Percentiles rank a stretch among this genome's conserved stretches.
phyloP scores from a whole-genome alignment of 2,329 filamentous ascomycete species.

The Thermochaetoides dissita region DNA sequence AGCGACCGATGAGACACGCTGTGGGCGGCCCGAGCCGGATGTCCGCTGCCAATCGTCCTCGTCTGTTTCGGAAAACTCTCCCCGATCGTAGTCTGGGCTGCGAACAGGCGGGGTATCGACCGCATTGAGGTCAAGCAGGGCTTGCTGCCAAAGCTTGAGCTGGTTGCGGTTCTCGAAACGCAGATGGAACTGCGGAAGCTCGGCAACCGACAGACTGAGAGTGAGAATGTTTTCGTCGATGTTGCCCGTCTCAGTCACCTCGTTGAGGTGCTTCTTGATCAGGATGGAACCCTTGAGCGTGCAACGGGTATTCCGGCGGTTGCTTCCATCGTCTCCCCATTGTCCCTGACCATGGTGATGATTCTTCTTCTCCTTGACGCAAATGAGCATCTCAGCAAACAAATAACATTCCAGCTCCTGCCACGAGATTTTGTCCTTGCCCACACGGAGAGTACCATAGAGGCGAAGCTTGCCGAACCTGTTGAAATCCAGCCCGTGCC shows the following conservation, averaged over 20 bases:
- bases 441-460: constrained; percentile 80
- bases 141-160: constrained; percentile 80
- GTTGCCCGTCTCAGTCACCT: constrained; percentile 57
- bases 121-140: constrained; percentile 68
- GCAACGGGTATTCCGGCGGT: constrained; percentile 57
- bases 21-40: constrained; percentile 29
- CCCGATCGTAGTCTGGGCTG: constrained; percentile 63
- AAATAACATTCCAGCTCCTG: constrained; percentile 95
- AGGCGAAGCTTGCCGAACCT: constrained; percentile 84
- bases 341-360: constrained; percentile 37
- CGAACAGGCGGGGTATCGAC: constrained; percentile 49
- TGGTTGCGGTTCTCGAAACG: constrained; percentile 74
- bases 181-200: constrained; percentile 88
- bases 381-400: constrained; percentile 98
- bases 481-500: constrained; percentile 89
- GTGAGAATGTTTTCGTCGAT: constrained; percentile 75
- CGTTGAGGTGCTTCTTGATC: constrained; percentile 93
- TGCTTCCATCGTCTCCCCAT: constrained; percentile 48
- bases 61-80: constrained; percentile 66
- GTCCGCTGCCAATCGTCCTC: constrained; percentile 72
- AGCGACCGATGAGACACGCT: constrained; percentile 67
- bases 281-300: constrained; percentile 94
- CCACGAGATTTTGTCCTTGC: constrained; percentile 93
- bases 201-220: constrained; percentile 75
- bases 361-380: constrained; percentile 90